Evolutionary conservation across 2,329 filamentous ascomycete species (phyloP), one percentile per base, ranked within the genome.

Genomic region (Cordyceps cicadae): DNA sequence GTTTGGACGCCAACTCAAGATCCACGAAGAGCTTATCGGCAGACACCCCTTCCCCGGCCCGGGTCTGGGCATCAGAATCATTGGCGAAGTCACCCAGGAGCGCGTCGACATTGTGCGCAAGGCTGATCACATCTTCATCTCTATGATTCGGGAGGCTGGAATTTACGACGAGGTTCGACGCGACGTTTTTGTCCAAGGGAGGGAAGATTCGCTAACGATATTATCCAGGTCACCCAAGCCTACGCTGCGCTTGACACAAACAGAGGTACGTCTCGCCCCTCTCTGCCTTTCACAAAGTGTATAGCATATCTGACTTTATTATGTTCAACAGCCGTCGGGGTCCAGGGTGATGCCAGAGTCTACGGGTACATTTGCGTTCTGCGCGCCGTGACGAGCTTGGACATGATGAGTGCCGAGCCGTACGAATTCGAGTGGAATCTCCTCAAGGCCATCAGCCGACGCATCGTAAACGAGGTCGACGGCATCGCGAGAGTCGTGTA

Each of bases 21-120:
- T 75, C 39, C 66, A 73, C 59, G 66, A 69, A 39, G 67, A 70
- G 34, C 70, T 72, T n/a, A 66, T 72, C 19, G 70, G 64, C 60
- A 50, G 67, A 12, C 67, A 70, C 60, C 69, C 69, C 7, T 70
- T 66, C 69, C 70, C 63, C 46, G 68, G 54, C 46, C 87, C 79
- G 0, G 82, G 75, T 56, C 85, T 95, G 63, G 90, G 83, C 15
- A 89, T 94, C 66, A 82, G 90, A 58, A 87, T 96, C 63, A 78
- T 96, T 1, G 92, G 92, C 41, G 92, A 95, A 67, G 87, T 96
- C 15, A 96, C 90, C 1, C 81, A 80, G 2, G 88, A 92, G 70
- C 84, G 88, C 48, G 87, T 96, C 17, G 84, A 85, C 60, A 94
- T 96, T 64, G 90, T 85, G 2, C 78, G 89, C n/a, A 79, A 88